Base-by-base conservation (phyloP, 2,329 filamentous ascomycete species). In the Cytospora mali region DNA sequence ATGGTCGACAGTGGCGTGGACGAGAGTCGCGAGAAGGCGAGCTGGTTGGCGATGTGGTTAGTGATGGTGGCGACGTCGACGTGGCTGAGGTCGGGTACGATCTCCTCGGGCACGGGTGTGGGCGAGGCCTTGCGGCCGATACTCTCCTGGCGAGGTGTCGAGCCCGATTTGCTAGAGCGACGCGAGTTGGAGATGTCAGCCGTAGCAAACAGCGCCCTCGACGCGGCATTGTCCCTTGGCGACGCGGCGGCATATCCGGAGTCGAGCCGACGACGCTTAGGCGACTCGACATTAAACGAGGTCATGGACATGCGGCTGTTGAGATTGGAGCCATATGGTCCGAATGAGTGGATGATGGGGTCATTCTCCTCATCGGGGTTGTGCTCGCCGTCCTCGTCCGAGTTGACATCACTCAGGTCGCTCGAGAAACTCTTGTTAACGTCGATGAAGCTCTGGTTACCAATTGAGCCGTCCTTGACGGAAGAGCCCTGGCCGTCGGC, bases 301-400 rank as follows among this genome's bases (percentile, higher is more conserved):
- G 57, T 25, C 57, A 52, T 84, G n/a, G 91, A 90, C 74, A 97
- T 84, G 28, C 91, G 88, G 65, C 86, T 86, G n/a, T 94, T 87
- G 42, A 97, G 82, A 72, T 97, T 92, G 59, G 91, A 90, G 49
- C 92, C 93, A 71, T 91, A 96, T 0, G 93, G 92, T 18, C 93
- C 93, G 68, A 97, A 97, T 0, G 93, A 97, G 75, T 95, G 91
- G 21, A 97, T 81, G 60, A 97, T 88, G 3, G 93, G 93, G 69
- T 98, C 95, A 67, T 97, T 97, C 76, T 98, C 94, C 78, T 97
- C 93, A 69, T 94, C 90, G 0, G 91, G 88, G 66, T 96, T 87
- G 56, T 91, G 88, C 21, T 93, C 77, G 14, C 77, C 79, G 18
- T 93, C 77, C 16, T 76, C 79, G 13, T 75, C 74, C 3, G 73